A percentile compares a stretch with the other conserved stretches of the same genome.
Conservation (phyloP, 1,139 yeast species). For the Protomyces inouyei region DNA sequence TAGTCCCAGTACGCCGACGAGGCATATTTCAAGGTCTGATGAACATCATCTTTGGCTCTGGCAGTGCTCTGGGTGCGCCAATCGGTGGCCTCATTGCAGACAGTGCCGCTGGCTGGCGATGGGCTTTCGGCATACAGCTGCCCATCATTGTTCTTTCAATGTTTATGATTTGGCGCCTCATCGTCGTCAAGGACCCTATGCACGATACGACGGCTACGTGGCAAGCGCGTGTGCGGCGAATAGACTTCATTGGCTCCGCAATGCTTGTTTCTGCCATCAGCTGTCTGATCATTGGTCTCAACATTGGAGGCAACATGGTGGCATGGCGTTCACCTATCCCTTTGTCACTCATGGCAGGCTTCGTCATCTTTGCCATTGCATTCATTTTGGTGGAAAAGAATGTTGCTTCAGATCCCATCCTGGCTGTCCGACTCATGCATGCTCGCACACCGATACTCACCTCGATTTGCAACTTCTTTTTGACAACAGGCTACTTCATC, state of each 20-base stretch:
- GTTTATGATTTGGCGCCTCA: constrained; percentile 31
- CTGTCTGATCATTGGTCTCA: constrained; percentile 57
- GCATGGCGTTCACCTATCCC: constrained; percentile 44
- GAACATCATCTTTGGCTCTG: constrained; percentile 59
- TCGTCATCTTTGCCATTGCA: constrained; percentile 39
- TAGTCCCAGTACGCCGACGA: constrained; percentile 48
- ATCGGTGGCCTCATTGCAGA: constrained; percentile 69
- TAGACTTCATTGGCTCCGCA: constrained; percentile 68
- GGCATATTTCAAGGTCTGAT: constrained; percentile 50
- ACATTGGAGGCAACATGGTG: constrained; percentile 60
- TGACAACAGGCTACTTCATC: constrained; percentile 53
- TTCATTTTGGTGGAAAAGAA: constrained; percentile 50
- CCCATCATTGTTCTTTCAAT: constrained; percentile 60
- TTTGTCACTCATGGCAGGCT: constrained; percentile 35
- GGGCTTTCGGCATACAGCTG: constrained; percentile 55
- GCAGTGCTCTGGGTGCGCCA: constrained; percentile 67
- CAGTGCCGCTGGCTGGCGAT: constrained; percentile 72
- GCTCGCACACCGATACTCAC: constrained; percentile 26
- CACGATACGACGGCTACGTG: constrained; percentile 22
- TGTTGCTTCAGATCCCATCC: constrained; percentile 60
- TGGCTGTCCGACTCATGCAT: constrained; percentile 32
- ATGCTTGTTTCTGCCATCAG: constrained; percentile 48
- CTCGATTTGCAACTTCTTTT: constrained; percentile 52
- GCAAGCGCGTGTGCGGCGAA: constrained; percentile 40
- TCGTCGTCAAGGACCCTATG: constrained; percentile 20